Base-by-base conservation (phyloP, 1,139 yeast genomes). In the Arxiozyma bovina region DNA sequence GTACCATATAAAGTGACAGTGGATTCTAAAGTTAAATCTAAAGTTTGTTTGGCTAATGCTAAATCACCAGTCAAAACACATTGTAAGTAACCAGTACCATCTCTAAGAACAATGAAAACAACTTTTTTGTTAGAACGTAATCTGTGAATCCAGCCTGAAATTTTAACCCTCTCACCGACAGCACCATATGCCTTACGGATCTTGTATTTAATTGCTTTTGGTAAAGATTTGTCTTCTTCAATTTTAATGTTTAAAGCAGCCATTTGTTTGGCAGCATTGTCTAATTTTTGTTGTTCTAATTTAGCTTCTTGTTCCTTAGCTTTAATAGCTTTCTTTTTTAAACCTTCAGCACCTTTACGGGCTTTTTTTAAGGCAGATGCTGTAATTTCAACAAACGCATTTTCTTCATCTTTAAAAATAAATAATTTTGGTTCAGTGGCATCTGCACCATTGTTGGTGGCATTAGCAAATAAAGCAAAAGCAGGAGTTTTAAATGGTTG, bases 81-180 rank as follows among this genome's bases (percentile, higher is more conserved):
- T 75, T 94, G 99, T 61, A 93, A 70, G 70, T 69, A 89, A 1
- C 99, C 99, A 50, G 93, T 77, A 63, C 99, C 99, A 70, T 94
- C 99, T 77, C 99, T 84, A 66, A 94, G 77, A 48, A 95, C 93
- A 58, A 94, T 71, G 70, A 94, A 94, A 20, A 87, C 95, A 53
- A 89, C 80, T 44, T 96, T 96, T 76, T 94, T 94, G 73, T 93
- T 98, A 53, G 82, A 67, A 72, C 99, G 84, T 67, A 93, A 78
- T 71, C 99, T 87, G 73, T 94, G 99, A 59, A 94, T 78, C 99
- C 99, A 94, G 58, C 99, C 99, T 62, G 82, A 83, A 47, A 91
- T 85, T 57, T 77, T 70, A 55, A 90, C 89, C 70, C 99, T 82
- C 58, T 75, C 63, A 51, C 74, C 79, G 52, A 78, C 85, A 68